Percentiles rank a stretch among this genome's conserved stretches.
Conservation (phyloP, 345 rosid species). For the Syzygium jambos region DNA sequence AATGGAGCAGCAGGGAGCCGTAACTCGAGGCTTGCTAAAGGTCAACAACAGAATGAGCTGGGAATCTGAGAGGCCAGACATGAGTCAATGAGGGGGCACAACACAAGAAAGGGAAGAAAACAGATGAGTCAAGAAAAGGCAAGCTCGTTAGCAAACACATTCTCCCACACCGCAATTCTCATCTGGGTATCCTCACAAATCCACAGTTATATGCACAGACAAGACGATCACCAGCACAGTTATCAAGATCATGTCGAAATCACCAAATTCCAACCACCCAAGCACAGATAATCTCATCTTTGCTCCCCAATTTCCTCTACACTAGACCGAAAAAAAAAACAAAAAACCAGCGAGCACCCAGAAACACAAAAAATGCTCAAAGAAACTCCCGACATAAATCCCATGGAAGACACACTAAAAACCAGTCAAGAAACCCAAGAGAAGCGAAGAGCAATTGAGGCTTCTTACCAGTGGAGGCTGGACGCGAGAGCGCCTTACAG, state of each 20-base stretch:
- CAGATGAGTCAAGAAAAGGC: neutral
- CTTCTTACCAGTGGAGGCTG: slow-evolving; percentile 73
- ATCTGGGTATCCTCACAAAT: neutral
- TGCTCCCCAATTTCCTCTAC: neutral
- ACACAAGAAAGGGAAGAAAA: neutral
- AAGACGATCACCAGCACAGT: neutral
- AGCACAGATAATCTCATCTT: neutral
- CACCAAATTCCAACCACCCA: neutral
- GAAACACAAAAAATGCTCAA: neutral
- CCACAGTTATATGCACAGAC: neutral
- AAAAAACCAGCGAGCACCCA: neutral
- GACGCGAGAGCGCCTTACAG: slow-evolving; percentile 49
- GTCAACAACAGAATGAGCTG: neutral
- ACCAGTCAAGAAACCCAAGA: slow-evolving; percentile 1
- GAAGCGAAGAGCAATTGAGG: neutral
- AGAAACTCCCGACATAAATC: neutral
- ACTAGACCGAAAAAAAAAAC: neutral
- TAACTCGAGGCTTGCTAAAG: neutral
- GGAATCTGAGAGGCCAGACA: neutral
- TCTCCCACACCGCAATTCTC: neutral
- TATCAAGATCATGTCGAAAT: neutral
- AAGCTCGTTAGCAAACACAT: neutral
- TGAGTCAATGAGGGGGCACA: neutral
- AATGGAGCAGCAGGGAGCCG: neutral
- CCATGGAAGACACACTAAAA: neutral